phyloP scores from a whole-genome alignment of 176 grass and related monocot genomes.

The Elaeis guineensis region DNA sequence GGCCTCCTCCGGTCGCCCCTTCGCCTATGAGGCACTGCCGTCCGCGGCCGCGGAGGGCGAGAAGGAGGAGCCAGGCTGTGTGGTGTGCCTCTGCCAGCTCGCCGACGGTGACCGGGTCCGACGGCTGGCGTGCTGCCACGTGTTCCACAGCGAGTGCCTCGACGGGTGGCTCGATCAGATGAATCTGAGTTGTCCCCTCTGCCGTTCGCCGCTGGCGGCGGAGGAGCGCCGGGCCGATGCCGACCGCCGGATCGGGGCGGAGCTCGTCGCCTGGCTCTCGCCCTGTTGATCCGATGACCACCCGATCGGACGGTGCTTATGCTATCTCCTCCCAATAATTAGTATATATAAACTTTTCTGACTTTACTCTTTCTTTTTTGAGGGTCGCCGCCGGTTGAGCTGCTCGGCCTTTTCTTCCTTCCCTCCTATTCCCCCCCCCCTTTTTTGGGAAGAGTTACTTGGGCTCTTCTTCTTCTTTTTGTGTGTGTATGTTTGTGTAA shows the following conservation, averaged over 20 bases:
- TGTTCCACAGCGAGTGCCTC: constrained; percentile 20
- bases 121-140: constrained; percentile 14
- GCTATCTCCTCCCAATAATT: too few species aligned
- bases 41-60: not conserved
- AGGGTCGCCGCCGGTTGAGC: too few species aligned
- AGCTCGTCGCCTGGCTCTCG: constrained; percentile 23
- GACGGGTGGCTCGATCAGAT: constrained; percentile 17
- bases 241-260: constrained; percentile 16
- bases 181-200: constrained; percentile 13
- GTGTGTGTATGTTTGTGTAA: too few species aligned
- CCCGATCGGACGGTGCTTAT: too few species aligned
- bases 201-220: constrained; percentile 3
- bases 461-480: too few species aligned
- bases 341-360: too few species aligned
- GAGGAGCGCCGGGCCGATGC: constrained; percentile 1
- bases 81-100: constrained; percentile 12
- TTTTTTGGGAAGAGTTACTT: too few species aligned
- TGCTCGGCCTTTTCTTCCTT: too few species aligned
- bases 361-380: too few species aligned
- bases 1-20: constrained; percentile 1
- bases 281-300: not conserved
- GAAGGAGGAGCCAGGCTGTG: not conserved
- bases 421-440: too few species aligned
- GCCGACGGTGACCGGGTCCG: constrained; percentile 21
- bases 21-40: not conserved